Evolutionary conservation across 176 grass and related monocot species (phyloP), one percentile per base, ranked within the genome.

Genomic region (Paspalum notatum): DNA sequence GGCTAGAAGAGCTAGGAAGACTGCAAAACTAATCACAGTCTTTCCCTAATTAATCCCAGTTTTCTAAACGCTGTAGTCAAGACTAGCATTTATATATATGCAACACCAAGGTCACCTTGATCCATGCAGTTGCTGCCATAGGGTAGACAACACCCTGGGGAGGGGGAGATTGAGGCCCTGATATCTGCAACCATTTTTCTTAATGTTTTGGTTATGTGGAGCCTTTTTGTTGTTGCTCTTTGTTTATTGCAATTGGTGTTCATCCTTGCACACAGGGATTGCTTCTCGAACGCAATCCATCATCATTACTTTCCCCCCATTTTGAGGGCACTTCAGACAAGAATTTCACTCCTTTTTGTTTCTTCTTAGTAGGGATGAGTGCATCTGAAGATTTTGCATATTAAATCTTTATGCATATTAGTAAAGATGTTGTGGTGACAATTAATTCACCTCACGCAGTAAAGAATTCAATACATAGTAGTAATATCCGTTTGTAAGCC

Each of bases 141-240:
- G 13, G 45, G 82, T 82, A 78, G 85, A 88, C 85, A 91, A 42
- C 42, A 79, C 55, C 81, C 89, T 81, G 76, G 81, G 82, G 48
- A 66, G 16, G 13, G 40, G 85, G 25, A 32, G 56, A 3, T 38
- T 40, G 63, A 61, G 65, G 56, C 57, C 56, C 84, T 71, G 47
- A 66, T 54, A 78, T 68, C 24, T 76, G 39, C 26, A 76, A 52
- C 20, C 21, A 59, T 81, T 72, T 72, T 48, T 68, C 63, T 54
- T 67, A 54, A 67, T 67, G 20, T 66, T 66, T 67, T 63, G 32
- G 83, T 5, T 59, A 61, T 73, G 58, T 70, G 39, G 78, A 82
- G 51, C 24, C 72, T 45, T 85, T 77, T 82, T 75, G 47, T 49
- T 81, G 72, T 68, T 41, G 12, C 53, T 26, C 9, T 41, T 85